Evolutionary conservation across 2,329 filamentous ascomycete species (phyloP).

Genomic region (Canariomyces notabilis): DNA sequence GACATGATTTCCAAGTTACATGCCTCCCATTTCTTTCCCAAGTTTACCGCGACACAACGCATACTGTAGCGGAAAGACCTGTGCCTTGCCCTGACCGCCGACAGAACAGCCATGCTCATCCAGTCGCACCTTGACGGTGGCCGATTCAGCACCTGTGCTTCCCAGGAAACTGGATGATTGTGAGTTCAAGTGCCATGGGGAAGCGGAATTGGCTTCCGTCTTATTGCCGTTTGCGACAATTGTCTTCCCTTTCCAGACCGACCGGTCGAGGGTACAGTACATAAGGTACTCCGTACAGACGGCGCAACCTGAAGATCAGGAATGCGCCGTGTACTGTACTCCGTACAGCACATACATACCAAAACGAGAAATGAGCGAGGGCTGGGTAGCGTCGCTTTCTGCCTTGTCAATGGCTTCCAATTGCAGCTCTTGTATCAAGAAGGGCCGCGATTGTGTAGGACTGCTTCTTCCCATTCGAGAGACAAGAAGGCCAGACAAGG

Average conservation of each 20-base stretch:
- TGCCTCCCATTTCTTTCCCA: neutral
- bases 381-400: neutral
- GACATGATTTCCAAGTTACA: too few relatives aligned
- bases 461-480: neutral
- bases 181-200: neutral
- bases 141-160: neutral
- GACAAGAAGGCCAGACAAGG: slow-evolving; percentile 7
- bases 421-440: slow-evolving; percentile 1
- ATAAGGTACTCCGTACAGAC: too few relatives aligned
- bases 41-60: neutral
- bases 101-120: neutral
- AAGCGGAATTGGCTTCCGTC: neutral
- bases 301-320: neutral
- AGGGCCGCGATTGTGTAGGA: neutral
- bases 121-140: neutral
- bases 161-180: neutral
- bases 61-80: neutral
- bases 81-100: neutral
- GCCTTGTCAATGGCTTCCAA: slow-evolving; percentile 1
- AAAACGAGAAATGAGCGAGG: neutral
- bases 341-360: neutral
- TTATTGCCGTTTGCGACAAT: neutral
- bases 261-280: too few relatives aligned
- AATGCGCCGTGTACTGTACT: slow-evolving; percentile 7
- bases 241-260: neutral